These are phyloP conservation scores for Danielia oregonensis DNA, from an alignment of 805 yeast species.

Conservation along the genomic window DNA sequence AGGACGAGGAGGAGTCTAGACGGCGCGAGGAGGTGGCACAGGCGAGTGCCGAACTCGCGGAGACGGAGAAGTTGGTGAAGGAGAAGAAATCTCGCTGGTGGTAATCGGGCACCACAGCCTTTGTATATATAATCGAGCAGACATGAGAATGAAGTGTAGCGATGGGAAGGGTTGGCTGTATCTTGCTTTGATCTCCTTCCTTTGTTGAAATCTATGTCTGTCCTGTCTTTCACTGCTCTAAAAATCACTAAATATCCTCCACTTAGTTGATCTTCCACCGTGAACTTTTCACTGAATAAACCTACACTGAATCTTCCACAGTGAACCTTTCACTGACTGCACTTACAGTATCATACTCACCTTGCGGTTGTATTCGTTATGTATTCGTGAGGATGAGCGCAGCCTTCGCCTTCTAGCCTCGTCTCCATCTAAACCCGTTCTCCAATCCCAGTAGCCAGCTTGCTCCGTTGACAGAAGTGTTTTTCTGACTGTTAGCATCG, in stretches of 20 bases:
- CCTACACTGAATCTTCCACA: too few relatives aligned
- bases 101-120: slow-evolving; percentile 9
- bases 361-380: too few relatives aligned
- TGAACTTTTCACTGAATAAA: too few relatives aligned
- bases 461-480: slow-evolving; percentile 15
- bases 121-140: not conserved
- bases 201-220: too few relatives aligned
- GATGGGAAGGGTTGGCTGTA: not conserved
- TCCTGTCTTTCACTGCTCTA: too few relatives aligned
- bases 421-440: slow-evolving; percentile 15
- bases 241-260: too few relatives aligned
- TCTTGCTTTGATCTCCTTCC: too few relatives aligned
- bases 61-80: slow-evolving; percentile 15
- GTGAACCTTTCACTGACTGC: too few relatives aligned
- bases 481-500: slow-evolving; percentile 56
- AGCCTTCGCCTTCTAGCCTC: too few relatives aligned
- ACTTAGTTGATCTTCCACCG: too few relatives aligned
- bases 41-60: slow-evolving; percentile 14
- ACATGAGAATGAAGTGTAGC: not conserved
- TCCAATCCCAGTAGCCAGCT: slow-evolving; percentile 27
- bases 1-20: slow-evolving; percentile 40
- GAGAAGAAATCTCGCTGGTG: slow-evolving; percentile 22
- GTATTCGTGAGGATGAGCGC: too few relatives aligned
- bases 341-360: too few relatives aligned
- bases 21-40: slow-evolving; percentile 30